Evolutionary conservation across 1,284 basidiomycete genomes (phyloP).

Genomic region (Apiotrichum gamsii): DNA sequence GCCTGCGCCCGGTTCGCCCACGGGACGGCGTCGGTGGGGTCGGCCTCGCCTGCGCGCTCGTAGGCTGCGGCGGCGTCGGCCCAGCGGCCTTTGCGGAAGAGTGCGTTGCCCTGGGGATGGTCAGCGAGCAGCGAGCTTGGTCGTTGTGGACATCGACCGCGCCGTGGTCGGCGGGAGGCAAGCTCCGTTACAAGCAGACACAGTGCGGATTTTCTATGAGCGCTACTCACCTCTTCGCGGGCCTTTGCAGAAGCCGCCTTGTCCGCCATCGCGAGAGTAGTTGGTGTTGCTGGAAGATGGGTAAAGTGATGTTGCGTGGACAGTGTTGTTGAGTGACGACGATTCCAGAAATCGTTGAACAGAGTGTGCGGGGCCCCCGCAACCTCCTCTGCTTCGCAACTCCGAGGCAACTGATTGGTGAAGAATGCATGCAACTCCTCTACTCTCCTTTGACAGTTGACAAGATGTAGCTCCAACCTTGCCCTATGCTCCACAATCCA

Average conservation of each 20-base stretch:
- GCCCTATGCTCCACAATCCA: too few species aligned
- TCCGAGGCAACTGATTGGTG: background rate
- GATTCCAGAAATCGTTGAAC: background rate
- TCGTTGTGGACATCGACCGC: too few species aligned
- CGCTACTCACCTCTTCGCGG: conserved; percentile 14
- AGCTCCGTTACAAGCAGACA: conserved; percentile 1
- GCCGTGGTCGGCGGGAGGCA: too few species aligned
- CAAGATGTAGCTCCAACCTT: too few species aligned
- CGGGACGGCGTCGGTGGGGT: conserved; percentile 32
- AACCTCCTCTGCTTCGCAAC: too few species aligned
- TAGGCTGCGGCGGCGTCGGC: conserved; percentile 39
- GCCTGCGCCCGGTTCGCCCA: conserved; percentile 44
- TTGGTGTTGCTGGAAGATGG: background rate
- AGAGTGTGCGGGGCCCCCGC: background rate
- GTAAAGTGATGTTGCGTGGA: too few species aligned
- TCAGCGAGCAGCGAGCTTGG: too few species aligned
- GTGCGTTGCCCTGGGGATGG: conserved; percentile 40
- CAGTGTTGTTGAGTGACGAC: too few species aligned
- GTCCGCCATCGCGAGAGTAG: background rate
- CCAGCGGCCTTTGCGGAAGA: conserved; percentile 46
- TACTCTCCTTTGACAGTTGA: too few species aligned
- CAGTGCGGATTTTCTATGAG: too few species aligned
- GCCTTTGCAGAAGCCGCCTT: background rate
- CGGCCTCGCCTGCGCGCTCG: conserved; percentile 31
- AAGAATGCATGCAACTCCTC: background rate